Conservation (phyloP, 495 filamentous ascomycete genomes). For the Penicillium ucsense region DNA sequence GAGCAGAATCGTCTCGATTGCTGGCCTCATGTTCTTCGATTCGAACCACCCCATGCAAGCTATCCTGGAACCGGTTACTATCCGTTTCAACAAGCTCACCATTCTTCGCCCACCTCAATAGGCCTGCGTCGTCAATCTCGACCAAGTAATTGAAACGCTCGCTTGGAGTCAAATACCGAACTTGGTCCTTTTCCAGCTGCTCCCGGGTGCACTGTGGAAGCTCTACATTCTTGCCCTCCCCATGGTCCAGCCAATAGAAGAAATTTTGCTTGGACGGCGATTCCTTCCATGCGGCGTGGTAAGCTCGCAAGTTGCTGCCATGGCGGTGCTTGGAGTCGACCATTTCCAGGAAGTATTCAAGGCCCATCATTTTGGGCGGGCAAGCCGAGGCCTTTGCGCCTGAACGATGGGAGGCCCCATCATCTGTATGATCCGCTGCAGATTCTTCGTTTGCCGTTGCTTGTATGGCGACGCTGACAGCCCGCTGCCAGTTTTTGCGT, state of each 20-base stretch:
- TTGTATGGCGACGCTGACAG: conserved; percentile 56
- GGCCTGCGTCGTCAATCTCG: conserved; percentile 53
- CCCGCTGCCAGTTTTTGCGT: conserved; percentile 65
- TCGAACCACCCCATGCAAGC: conserved; percentile 64
- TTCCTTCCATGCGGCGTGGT: conserved; percentile 77
- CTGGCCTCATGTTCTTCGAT: conserved; percentile 49
- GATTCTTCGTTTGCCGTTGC: conserved; percentile 53
- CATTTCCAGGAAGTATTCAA: conserved; percentile 91
- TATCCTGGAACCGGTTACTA: conserved; percentile 65
- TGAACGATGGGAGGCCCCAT: background rate
- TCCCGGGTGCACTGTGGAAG: conserved; percentile 53
- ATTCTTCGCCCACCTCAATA: conserved; percentile 74
- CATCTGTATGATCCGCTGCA: background rate
- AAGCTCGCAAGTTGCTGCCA: conserved; percentile 71
- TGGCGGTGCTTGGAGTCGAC: conserved; percentile 85
- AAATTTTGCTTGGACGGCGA: conserved; percentile 74
- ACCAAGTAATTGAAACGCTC: conserved; percentile 67
- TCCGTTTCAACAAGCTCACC: conserved; percentile 61
- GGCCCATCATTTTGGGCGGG: conserved; percentile 65
- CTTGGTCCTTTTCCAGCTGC: conserved; percentile 55
- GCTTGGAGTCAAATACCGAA: conserved; percentile 64
- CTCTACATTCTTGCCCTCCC: conserved; percentile 53
- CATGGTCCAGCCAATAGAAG: conserved; percentile 92
- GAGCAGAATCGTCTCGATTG: conserved; percentile 19
- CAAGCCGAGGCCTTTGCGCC: background rate